Base-by-base conservation (phyloP, 2,329 filamentous ascomycete species). In the Pleoardoris graminearum region DNA sequence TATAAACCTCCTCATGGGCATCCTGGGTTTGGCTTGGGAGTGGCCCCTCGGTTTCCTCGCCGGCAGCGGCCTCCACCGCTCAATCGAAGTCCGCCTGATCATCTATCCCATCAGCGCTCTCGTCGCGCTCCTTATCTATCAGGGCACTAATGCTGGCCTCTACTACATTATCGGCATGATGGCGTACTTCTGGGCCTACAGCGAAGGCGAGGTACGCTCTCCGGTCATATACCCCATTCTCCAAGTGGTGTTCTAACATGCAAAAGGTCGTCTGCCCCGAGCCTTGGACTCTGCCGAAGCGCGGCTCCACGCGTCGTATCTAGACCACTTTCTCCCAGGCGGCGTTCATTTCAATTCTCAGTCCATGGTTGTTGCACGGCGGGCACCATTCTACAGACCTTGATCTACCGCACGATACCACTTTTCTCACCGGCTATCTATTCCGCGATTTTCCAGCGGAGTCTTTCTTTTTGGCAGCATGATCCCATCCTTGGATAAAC, bases 111-210 rank as follows among this genome's bases (percentile, higher is more conserved):
- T 97, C 55, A 85, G 85, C 38, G 85, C 88, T 7, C 79, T 97
- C 36, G 79, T 86, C 17, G 85, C 90, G 5, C 80, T 87, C 23
- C 80, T 99, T 58, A 79, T 96, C 58, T 99, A 99, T 73, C 94
- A 97, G 74, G 89, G 86, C 53, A 96, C 92, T 23, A 96, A 99
- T 71, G 82, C 93, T 2, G 94, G 90, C 4, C 77, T 97, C 47
- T 99, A 97, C 77, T 97, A 97, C 72, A 72, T 95, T 22, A 83
- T 97, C 57, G 93, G 88, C 17, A 86, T 95, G 77, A 80, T 79
- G 7, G 87, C 94, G 12, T 99, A 97, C 75, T 96, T 97, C 67
- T 97, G 92, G 92, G 94, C 90, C 1, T 97, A 95, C 68, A 94
- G 88, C 67, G 93, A 99, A 75, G 94, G 94, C 75, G 94, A 99